These are phyloP conservation scores for Eremochloa ophiuroides DNA, from an alignment of 176 grass and related monocot species.

Conservation along the genomic window DNA sequence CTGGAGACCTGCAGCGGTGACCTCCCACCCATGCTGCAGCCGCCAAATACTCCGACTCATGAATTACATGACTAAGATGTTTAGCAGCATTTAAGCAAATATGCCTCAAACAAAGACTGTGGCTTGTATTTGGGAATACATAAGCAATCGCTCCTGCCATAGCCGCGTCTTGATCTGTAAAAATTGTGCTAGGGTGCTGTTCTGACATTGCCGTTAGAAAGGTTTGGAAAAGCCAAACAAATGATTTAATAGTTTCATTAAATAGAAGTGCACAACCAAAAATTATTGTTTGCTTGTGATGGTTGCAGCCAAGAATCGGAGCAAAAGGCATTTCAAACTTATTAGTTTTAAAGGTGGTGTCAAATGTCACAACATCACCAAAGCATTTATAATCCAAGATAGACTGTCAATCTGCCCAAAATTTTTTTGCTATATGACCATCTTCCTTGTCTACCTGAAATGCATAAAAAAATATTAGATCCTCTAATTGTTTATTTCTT, in stretches of 20 bases:
- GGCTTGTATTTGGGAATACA: conserved; percentile 29
- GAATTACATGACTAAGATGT: background rate
- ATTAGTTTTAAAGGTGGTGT: conserved; percentile 34
- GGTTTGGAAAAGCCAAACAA: conserved; percentile 53
- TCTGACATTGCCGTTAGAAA: conserved; percentile 51
- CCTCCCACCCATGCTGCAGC: too few species aligned
- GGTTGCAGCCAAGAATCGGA: background rate
- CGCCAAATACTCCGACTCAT: too few species aligned
- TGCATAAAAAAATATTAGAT: conserved; percentile 57
- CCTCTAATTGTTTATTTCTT: conserved; percentile 13
- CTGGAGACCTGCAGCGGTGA: too few species aligned
- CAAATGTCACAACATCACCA: conserved; percentile 48
- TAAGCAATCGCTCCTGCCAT: conserved; percentile 26
- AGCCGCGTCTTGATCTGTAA: conserved; percentile 32
- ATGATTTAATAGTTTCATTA: conserved; percentile 41
- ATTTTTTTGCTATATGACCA: conserved; percentile 44
- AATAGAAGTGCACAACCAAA: conserved; percentile 37
- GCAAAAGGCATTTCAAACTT: background rate
- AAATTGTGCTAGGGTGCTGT: conserved; percentile 40
- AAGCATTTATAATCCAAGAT: conserved; percentile 40
- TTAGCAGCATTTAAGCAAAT: conserved; percentile 22
- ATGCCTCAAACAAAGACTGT: conserved; percentile 45
- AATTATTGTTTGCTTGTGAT: conserved; percentile 36
- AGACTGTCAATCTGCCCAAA: conserved; percentile 45
- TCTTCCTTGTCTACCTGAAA: conserved; percentile 40